These are phyloP conservation scores for Astragalus glycyphyllos DNA, from an alignment of 306 rosid genomes.

Conservation along the genomic window DNA sequence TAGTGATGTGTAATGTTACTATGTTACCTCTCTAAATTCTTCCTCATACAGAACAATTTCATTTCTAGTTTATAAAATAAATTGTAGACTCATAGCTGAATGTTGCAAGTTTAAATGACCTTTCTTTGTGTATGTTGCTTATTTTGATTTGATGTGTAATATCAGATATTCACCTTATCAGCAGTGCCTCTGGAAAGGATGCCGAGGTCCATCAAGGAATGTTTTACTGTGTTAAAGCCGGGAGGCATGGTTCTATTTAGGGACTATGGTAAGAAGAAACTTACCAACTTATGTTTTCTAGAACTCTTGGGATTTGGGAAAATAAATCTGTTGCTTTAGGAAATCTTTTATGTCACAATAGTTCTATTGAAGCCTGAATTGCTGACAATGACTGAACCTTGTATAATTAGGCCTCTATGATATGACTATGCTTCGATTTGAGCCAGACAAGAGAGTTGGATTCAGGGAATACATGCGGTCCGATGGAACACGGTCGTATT, in stretches of 20 bases:
- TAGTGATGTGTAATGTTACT: conserved; percentile 34
- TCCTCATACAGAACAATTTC: not conserved
- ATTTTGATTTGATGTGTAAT: conserved; percentile 38
- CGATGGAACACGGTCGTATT: conserved; percentile 89
- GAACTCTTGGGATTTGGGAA: conserved; percentile 18
- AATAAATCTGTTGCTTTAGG: not conserved
- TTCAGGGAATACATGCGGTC: conserved; percentile 80
- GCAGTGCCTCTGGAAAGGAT: conserved; percentile 76
- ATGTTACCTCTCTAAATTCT: conserved; percentile 33
- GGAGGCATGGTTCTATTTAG: conserved; percentile 91
- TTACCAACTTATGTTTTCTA: conserved; percentile 14
- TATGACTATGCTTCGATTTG: conserved; percentile 96
- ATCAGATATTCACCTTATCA: conserved; percentile 89
- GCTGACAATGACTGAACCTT: conserved; percentile 38
- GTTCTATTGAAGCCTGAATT: conserved; percentile 29
- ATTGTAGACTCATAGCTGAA: not conserved
- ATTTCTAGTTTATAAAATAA: conserved; percentile 1
- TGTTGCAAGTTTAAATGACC: not conserved
- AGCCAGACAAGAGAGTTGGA: conserved; percentile 65
- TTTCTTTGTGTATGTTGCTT: conserved; percentile 31
- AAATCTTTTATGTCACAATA: conserved; percentile 11
- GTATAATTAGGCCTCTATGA: conserved; percentile 84
- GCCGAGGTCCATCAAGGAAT: conserved; percentile 73
- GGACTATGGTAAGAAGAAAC: conserved; percentile 76
- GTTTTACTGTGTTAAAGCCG: conserved; percentile 75